Percentiles rank a stretch among this genome's conserved stretches.
phyloP scores from a whole-genome alignment of 2,329 filamentous ascomycete species.

The Claviceps maximensis region DNA sequence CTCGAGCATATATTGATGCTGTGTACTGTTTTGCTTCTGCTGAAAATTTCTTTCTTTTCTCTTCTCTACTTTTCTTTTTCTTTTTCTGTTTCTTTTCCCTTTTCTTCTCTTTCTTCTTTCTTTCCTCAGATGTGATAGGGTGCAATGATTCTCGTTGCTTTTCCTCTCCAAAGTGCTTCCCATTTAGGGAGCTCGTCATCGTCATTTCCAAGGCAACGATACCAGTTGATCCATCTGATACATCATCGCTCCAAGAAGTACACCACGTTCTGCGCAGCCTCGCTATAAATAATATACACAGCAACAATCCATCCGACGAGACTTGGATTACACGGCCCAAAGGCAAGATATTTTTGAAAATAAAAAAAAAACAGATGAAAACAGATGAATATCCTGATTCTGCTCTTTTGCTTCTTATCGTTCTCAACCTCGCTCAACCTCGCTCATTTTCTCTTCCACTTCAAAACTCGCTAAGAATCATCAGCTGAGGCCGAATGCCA shows the following conservation, averaged over 20 bases:
- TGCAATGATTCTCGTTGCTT: background rate
- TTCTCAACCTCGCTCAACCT: background rate
- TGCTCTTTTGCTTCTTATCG: background rate
- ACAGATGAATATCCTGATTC: background rate
- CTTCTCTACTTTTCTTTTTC: too few relatives aligned
- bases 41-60: too few relatives aligned
- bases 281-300: background rate
- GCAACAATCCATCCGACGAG: background rate
- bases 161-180: background rate
- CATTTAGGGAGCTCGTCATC: background rate
- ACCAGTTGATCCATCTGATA: background rate
- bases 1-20: background rate
- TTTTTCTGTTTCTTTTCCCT: too few relatives aligned
- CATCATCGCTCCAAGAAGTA: background rate
- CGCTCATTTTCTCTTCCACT: background rate
- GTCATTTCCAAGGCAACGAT: background rate
- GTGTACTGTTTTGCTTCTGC: background rate
- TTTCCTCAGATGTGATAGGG: background rate
- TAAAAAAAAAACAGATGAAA: background rate
- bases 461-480: background rate
- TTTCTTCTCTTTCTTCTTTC: background rate
- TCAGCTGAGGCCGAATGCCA: background rate
- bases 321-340: background rate
- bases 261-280: background rate
- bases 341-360: too few relatives aligned